A percentile compares a stretch with the other conserved stretches of the same genome.
Evolutionary conservation across 2,329 filamentous ascomycete genomes (phyloP).

Genomic region (Colletotrichum sp.): DNA sequence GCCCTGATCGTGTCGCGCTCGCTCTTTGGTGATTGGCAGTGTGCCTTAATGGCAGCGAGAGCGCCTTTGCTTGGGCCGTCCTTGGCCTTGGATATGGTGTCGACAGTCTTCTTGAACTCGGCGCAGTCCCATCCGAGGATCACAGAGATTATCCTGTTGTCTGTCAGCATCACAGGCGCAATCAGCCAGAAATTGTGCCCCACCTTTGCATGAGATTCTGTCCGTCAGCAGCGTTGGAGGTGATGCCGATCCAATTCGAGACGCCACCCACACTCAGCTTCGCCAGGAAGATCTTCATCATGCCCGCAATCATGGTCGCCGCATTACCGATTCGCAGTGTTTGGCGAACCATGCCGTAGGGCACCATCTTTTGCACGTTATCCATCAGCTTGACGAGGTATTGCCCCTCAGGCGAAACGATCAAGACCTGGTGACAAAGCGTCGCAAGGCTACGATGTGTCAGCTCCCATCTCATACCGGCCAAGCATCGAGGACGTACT

Average conservation of each 20-base stretch:
- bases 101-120: conserved; percentile 69
- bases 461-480: not conserved
- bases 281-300: conserved; percentile 75
- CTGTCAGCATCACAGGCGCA: conserved; percentile 7
- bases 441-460: conserved; percentile 64
- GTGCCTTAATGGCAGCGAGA: conserved; percentile 62
- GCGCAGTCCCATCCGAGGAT: conserved; percentile 74
- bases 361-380: conserved; percentile 71
- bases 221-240: conserved; percentile 72
- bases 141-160: conserved; percentile 69
- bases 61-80: conserved; percentile 64
- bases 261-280: conserved; percentile 76
- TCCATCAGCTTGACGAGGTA: conserved; percentile 74
- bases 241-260: conserved; percentile 81
- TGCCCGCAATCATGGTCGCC: conserved; percentile 79
- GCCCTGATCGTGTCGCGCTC: conserved; percentile 64
- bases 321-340: conserved; percentile 79
- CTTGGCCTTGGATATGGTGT: conserved; percentile 67
- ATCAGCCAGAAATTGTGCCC: not conserved
- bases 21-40: conserved; percentile 54
- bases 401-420: conserved; percentile 76
- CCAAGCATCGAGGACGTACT: conserved; percentile 51
- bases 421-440: conserved; percentile 74
- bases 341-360: conserved; percentile 74
- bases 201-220: conserved; percentile 77